Conservation (phyloP, 2,329 filamentous ascomycete genomes). For the Thelonectria rubi region DNA sequence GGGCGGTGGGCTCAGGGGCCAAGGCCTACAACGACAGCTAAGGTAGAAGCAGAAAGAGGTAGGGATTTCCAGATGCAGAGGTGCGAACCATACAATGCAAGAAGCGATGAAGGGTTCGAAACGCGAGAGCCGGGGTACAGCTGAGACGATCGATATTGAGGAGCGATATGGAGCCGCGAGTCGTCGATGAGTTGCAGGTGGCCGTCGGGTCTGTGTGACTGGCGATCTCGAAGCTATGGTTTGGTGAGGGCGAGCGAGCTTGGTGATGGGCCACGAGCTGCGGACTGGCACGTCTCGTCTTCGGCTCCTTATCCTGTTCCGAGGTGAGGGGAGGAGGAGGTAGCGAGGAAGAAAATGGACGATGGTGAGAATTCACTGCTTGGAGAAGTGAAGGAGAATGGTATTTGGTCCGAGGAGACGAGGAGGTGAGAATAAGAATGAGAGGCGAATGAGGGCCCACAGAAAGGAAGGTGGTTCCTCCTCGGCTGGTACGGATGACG, state of each 20-base stretch:
- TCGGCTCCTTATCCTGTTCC: conserved; percentile 12
- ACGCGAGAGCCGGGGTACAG: conserved; percentile 3
- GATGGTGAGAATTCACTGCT: conserved; percentile 11
- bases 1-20: conserved; percentile 24
- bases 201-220: conserved; percentile 21
- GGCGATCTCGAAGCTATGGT: conserved; percentile 24
- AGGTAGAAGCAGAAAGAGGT: conserved; percentile 7
- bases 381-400: conserved; percentile 17
- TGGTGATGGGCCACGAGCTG: conserved; percentile 30
- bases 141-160: conserved; percentile 34
- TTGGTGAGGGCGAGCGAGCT: conserved; percentile 10
- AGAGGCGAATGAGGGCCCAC: conserved; percentile 6
- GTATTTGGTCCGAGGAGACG: not conserved
- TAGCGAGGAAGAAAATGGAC: conserved; percentile 24
- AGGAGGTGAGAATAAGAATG: conserved; percentile 3
- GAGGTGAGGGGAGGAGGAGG: conserved; percentile 18
- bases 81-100: not conserved
- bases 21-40: not conserved
- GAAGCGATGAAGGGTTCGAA: conserved; percentile 6
- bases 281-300: conserved; percentile 20
- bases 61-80: conserved; percentile 4
- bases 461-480: not conserved
- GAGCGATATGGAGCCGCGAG: conserved; percentile 39
- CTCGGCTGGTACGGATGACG: conserved; percentile 2
- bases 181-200: conserved; percentile 25